Evolutionary conservation across 202 grass and related monocot species (phyloP).

Genomic region (Schoenoplectus triqueter): DNA sequence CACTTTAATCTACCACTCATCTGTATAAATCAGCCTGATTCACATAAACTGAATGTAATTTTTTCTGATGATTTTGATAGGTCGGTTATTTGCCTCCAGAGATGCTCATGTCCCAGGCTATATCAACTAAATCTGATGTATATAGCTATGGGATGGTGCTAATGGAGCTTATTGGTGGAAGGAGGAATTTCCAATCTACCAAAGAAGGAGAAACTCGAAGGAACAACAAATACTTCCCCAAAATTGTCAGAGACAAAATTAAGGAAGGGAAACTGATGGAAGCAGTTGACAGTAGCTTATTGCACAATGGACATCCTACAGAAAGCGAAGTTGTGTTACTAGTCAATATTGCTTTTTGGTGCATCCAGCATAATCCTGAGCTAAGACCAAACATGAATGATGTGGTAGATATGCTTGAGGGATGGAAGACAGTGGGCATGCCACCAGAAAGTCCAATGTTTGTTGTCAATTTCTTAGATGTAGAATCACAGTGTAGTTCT

Average conservation of each 20-base stretch:
- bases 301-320: not conserved
- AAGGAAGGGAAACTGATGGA: constrained; percentile 41
- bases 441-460: constrained; percentile 44
- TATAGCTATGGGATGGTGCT: constrained; percentile 69
- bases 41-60: not conserved
- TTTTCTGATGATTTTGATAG: not conserved
- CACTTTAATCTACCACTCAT: not conserved
- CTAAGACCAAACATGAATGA: constrained; percentile 50
- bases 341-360: constrained; percentile 52
- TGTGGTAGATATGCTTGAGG: constrained; percentile 66
- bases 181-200: constrained; percentile 41
- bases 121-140: constrained; percentile 57
- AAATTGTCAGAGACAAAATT: constrained; percentile 35
- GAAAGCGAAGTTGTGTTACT: constrained; percentile 40
- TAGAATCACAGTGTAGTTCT: not conserved
- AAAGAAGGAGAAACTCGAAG: not conserved
- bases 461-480: constrained; percentile 28
- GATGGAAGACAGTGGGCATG: constrained; percentile 41
- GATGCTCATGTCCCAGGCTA: constrained; percentile 39
- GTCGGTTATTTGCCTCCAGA: constrained; percentile 58
- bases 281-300: constrained; percentile 44
- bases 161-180: constrained; percentile 54
- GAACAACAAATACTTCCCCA: constrained; percentile 40
- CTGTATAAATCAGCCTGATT: not conserved
- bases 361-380: constrained; percentile 49